Evolutionary conservation across 345 rosid genomes (phyloP).

Genomic region (Tarenaya hassleriana): DNA sequence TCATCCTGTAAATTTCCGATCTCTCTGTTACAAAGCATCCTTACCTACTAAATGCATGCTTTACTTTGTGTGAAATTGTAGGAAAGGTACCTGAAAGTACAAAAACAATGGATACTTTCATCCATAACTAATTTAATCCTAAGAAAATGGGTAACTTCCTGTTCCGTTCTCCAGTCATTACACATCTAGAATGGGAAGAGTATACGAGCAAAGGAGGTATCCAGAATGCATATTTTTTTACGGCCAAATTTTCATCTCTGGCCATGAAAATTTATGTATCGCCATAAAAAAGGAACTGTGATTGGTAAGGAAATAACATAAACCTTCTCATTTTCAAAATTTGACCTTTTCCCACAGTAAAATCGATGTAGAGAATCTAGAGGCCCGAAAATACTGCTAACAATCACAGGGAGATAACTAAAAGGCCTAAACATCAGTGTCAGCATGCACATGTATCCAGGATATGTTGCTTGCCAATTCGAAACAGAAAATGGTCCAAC

Average conservation of each 20-base stretch:
- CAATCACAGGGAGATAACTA: no score
- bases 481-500: no score
- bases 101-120: not conserved
- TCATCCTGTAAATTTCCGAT: conserved; percentile 35
- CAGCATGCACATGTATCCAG: no score
- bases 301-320: no score
- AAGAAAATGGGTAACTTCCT: not conserved
- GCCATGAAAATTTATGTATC: not conserved
- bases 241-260: not conserved
- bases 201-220: not conserved
- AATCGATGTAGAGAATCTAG: no score
- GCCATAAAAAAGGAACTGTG: no score
- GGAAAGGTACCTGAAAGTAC: conserved; percentile 16
- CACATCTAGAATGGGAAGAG: not conserved
- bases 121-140: not conserved
- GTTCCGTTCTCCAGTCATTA: not conserved
- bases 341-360: no score
- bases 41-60: conserved; percentile 26
- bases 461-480: no score
- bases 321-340: no score
- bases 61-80: conserved; percentile 15
- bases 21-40: conserved; percentile 31
- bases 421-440: no score
- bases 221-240: not conserved
- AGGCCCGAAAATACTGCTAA: no score